Conservation (phyloP, 2,329 filamentous ascomycete species). For the Diatrype stigma region DNA sequence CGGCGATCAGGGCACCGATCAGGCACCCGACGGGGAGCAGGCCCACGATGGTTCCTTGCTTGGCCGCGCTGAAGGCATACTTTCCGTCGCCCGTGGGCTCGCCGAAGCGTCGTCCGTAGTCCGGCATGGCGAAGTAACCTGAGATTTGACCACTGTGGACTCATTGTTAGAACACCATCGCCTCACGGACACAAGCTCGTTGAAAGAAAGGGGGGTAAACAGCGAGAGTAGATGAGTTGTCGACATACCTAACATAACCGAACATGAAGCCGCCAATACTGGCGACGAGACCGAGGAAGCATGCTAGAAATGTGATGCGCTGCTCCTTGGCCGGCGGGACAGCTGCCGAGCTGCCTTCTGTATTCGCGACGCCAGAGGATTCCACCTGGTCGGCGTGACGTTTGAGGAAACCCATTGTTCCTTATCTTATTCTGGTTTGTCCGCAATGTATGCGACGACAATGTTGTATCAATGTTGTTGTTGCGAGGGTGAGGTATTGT, state of each 20-base stretch:
- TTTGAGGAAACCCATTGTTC: constrained; percentile 25
- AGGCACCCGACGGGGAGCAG: constrained; percentile 59
- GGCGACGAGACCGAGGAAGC: constrained; percentile 46
- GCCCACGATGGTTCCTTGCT: constrained; percentile 61
- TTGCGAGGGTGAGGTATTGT: background rate
- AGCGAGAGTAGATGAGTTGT: no score
- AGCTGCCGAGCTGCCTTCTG: constrained; percentile 7
- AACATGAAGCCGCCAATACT: constrained; percentile 56
- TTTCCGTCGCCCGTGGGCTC: constrained; percentile 32
- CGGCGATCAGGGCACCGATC: constrained; percentile 53
- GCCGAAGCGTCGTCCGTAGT: constrained; percentile 54
- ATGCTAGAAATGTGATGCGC: constrained; percentile 32
- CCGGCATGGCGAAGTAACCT: constrained; percentile 57
- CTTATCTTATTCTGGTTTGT: background rate
- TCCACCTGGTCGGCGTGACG: constrained; percentile 22
- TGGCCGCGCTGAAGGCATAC: constrained; percentile 50
- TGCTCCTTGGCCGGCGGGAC: constrained; percentile 10
- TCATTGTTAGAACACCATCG: constrained; percentile 3
- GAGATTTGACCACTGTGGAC: constrained; percentile 51
- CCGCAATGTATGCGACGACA: background rate
- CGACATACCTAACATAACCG: constrained; percentile 51
- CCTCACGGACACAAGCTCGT: background rate
- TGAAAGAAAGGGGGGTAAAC: background rate
- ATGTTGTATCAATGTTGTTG: background rate
- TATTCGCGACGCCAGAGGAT: constrained; percentile 7